Conservation (phyloP, 352 stramenopile species). For the Pythium phragmiticola region DNA sequence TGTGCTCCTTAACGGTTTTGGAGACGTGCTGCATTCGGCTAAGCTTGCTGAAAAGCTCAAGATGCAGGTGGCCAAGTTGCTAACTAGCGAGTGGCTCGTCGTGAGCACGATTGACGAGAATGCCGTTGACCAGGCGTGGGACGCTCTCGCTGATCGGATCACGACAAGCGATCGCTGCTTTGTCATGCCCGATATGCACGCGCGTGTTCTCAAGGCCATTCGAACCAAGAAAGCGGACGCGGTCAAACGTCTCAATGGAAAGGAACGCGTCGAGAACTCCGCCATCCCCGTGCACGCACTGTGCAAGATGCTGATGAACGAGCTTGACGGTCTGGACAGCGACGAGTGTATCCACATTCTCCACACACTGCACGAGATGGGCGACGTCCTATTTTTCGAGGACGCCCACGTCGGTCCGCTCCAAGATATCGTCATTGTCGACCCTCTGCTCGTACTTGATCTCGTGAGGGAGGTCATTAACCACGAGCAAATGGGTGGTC, state of each 20-base stretch:
- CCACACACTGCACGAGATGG: slow-evolving; percentile 20
- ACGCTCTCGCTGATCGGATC: slow-evolving; percentile 1
- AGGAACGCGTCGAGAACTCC: slow-evolving; percentile 9
- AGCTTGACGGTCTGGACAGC: background rate
- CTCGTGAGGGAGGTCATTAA: slow-evolving; percentile 25
- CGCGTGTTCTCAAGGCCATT: background rate
- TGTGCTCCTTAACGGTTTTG: background rate
- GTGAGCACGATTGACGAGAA: slow-evolving; percentile 12
- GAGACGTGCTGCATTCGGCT: background rate
- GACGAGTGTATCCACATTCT: slow-evolving; percentile 12
- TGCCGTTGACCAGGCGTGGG: slow-evolving; percentile 6
- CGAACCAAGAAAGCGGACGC: background rate
- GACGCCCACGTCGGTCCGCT: slow-evolving; percentile 2
- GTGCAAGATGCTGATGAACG: background rate
- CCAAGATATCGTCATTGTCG: slow-evolving; percentile 16
- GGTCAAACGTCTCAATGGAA: background rate
- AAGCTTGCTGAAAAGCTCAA: slow-evolving; percentile 3
- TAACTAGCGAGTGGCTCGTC: background rate
- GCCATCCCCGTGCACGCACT: background rate
- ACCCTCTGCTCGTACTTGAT: slow-evolving; percentile 33
- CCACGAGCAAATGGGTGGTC: slow-evolving; percentile 9
- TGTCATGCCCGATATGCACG: slow-evolving; percentile 12
- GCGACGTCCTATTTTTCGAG: slow-evolving; percentile 22
- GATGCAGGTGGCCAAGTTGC: slow-evolving; percentile 2
- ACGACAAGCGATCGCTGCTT: slow-evolving; percentile 10